Base-by-base conservation (phyloP, 164 flowering plant species). In the Warburgia ugandensis region DNA sequence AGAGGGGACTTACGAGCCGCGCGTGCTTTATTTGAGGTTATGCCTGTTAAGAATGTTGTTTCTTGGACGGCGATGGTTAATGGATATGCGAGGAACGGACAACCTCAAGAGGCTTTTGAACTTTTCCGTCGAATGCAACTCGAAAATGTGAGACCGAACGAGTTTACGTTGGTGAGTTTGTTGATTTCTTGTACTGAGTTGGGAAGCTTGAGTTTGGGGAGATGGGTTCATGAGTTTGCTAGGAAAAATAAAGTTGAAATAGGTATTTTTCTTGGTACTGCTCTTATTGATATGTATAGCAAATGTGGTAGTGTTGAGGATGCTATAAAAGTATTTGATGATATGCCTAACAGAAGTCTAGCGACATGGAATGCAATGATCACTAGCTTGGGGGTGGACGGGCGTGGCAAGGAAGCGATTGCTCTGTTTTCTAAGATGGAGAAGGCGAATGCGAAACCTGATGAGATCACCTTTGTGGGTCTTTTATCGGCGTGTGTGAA, bases 331-430 rank as follows among this genome's bases (percentile, higher is more conserved):
- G 85, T 84, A 27, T 84, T 84, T 58, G 56, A 60, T 33, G 38
- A 55, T 23, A 77, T 81, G 92, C 53, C 66, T 26, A 20, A 11
- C 2, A 74, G 63, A 68, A 78, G 67, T 44, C 38, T 73, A 31
- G 86, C 77, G 3, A 74, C 84, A n/a, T 83, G 86, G 86, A 83
- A 83, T 59, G 48, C 80, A 14, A 83, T 83, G 86, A 83, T 83
- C 59, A 72, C 86, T 43, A 73, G 86, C 65, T 68, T 78, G 55
- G 90, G 84, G 10, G 79, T 80, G 16, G 86, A 83, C 58, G 84
- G 82, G 36, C 53, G 21, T 50, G 80, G 76, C n/a, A 64, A 66
- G 27, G 79, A 78, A 59, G 90, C 80, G 5, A 62, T 78, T 29
- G 46, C 52, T 3, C 58, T 78, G 14, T 80, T 80, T 59, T 56